Evolutionary conservation across 495 filamentous ascomycete genomes (phyloP), one percentile per base, ranked within the genome.

Genomic region (Xylaria scruposa): DNA sequence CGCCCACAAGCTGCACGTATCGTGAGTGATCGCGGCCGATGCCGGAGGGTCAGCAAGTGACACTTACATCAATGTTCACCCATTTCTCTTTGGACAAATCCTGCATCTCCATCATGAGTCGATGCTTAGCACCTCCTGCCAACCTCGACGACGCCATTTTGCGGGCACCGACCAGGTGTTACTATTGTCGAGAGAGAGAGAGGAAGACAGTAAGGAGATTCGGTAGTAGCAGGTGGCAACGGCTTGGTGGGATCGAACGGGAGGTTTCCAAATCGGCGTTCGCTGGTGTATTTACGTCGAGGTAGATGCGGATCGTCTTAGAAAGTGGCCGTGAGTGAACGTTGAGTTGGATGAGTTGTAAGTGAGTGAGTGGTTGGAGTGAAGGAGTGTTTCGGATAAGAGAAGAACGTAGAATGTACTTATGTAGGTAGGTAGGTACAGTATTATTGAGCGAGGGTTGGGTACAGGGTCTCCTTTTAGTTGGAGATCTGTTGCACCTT

Each of bases 101-200:
- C 81, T 94, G 94, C 86, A 91, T 92, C 86, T 98, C 96, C 68
- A 90, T 90, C 92, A 96, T 94, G 42, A 99, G 87, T 42, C 96
- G 91, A 58, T 92, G 90, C 80, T 94, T 92, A 8, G 95, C 91
- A 71, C 83, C 84, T 24, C 78, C 78, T 15, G 76, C 74, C 44
- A 72, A 24, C 53, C 67, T 73, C 4, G 77, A 75, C 17, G 75
- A 74, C 33, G 77, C 74, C 77, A 79, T 79, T 9, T 36, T 65
- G 31, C 64, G n/a, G 66, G 19, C 21, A 21, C 59, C 9, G 56
- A 26, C 59, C 46, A 19, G 70, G 58, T 33, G 12, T 6, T 3
- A 42, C 13, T 66, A 17, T 68, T 40, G 24, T n/a, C 40, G 21
- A 29, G 13, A 64, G 24, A 51, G 60, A 44, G 36, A 36, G 6